Evolutionary conservation across 2,329 filamentous ascomycete species (phyloP).

Genomic region (Lachnellula subtilissima): DNA sequence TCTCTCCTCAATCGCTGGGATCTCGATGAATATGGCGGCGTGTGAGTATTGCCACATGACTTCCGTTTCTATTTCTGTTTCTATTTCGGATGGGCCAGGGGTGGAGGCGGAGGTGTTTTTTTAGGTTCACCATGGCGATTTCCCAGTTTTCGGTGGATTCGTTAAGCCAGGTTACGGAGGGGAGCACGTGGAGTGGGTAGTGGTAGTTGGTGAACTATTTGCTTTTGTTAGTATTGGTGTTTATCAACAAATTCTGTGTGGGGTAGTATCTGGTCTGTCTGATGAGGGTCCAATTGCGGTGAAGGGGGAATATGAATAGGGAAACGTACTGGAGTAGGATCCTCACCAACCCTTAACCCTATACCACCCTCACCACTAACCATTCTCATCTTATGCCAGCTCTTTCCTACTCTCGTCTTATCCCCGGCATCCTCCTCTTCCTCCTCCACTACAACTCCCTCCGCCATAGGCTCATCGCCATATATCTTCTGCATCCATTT

Average conservation of each 20-base stretch:
- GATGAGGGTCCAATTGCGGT: not conserved
- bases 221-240: not conserved
- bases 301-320: not conserved
- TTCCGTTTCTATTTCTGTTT: not conserved
- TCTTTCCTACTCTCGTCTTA: slow-evolving; percentile 4
- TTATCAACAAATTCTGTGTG: not conserved
- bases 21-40: slow-evolving; percentile 14
- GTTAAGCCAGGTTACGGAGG: slow-evolving; percentile 12
- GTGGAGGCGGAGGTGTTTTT: not conserved
- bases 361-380: slow-evolving; percentile 1
- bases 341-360: slow-evolving; percentile 2
- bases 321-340: slow-evolving; percentile 7
- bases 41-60: slow-evolving; percentile 17
- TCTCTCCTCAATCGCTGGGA: slow-evolving; percentile 1
- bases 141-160: slow-evolving; percentile 10
- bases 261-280: not conserved
- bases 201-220: slow-evolving; percentile 7
- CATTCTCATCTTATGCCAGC: slow-evolving; percentile 9
- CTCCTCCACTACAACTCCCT: slow-evolving; percentile 1
- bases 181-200: slow-evolving; percentile 5
- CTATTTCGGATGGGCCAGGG: not conserved
- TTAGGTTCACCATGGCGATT: slow-evolving; percentile 9
- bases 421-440: not conserved
- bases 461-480: not conserved
- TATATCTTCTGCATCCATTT: slow-evolving; percentile 3